Base-by-base conservation (phyloP, 2,329 filamentous ascomycete genomes). In the Mariannaea sp. region DNA sequence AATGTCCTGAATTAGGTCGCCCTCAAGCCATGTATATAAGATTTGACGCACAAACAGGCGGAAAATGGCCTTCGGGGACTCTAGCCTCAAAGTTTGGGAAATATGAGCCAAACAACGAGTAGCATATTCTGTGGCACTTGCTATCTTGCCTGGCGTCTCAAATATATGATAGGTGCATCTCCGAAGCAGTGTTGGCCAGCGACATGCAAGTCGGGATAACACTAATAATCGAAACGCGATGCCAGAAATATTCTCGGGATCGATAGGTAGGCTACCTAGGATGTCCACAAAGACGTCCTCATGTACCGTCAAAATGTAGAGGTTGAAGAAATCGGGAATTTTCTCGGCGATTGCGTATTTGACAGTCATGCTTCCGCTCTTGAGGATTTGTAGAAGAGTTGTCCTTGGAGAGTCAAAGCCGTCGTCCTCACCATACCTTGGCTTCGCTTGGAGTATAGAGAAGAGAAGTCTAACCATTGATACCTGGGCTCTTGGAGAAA, bases 81-180 rank as follows among this genome's bases (percentile, higher is more conserved):
- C 71, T 17, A 97, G 79, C 0, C 79, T 73, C 27, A 97, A 80
- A 1, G 80, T 78, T 10, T 70, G 73, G 4, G 92, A 84, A 26
- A 97, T 85, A 10, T 81, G 77, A 4, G 71, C 69, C 36, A 97
- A 77, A 62, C 90, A 95, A 45, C 81, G 81, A 49, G 82, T 83
- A 1, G 93, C 92, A 72, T 97, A 88, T 16, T 78, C 75, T 16
- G 80, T 77, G 6, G 88, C 88, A 9, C 75, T 73, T 3, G 80
- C 73, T 12, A 96, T 83, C 51, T 85, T 85, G 1, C 89, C 90
- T 2, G 92, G 89, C 0, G 88, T 91, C 70, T 97, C 94, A 63
- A 97, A 96, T 17, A 97, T 92, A 70, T 94, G 89, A 69, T 97
- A 99, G 14, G 96, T 89, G 60, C 91, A 92, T 59, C 89, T 85